These are phyloP conservation scores for Durotheca rogersii DNA, from an alignment of 495 filamentous ascomycete genomes.

Conservation along the genomic window DNA sequence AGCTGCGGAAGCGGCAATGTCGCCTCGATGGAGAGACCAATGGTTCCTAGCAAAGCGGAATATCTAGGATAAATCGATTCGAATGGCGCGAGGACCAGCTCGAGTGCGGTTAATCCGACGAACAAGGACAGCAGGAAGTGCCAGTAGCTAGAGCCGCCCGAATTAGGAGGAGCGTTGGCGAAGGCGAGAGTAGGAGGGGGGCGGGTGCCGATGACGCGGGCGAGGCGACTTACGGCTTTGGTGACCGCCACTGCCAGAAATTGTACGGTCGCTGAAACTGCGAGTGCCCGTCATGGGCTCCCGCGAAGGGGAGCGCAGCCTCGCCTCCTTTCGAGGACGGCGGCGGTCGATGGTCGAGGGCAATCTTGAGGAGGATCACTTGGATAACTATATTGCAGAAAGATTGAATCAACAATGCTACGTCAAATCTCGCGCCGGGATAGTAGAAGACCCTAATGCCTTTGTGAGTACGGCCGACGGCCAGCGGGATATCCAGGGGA, in stretches of 20 bases:
- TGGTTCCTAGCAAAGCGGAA: slow-evolving; percentile 69
- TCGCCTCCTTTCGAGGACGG: slow-evolving; percentile 57
- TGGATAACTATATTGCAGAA: slow-evolving; percentile 86
- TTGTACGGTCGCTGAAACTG: slow-evolving; percentile 67
- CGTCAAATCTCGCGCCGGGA: slow-evolving; percentile 82
- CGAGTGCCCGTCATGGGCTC: slow-evolving; percentile 54
- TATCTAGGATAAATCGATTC: slow-evolving; percentile 61
- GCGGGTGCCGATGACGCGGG: background rate
- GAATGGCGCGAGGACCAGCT: slow-evolving; percentile 68
- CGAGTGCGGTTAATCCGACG: slow-evolving; percentile 62
- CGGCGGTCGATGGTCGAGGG: slow-evolving; percentile 81
- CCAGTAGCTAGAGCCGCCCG: slow-evolving; percentile 69
- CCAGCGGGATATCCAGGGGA: background rate
- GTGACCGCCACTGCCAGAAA: slow-evolving; percentile 91
- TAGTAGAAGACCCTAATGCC: slow-evolving; percentile 81
- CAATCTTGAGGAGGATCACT: slow-evolving; percentile 79
- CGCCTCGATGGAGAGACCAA: slow-evolving; percentile 88
- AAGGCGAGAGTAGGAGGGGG: no score
- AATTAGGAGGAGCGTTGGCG: slow-evolving; percentile 12
- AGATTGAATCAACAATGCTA: slow-evolving; percentile 78
- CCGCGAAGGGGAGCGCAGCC: slow-evolving; percentile 55
- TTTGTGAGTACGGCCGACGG: slow-evolving; percentile 12
- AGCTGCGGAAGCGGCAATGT: slow-evolving; percentile 89
- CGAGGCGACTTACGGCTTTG: slow-evolving; percentile 65
- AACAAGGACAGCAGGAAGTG: slow-evolving; percentile 75